Evolutionary conservation across 2,329 filamentous ascomycete genomes (phyloP), one percentile per base, ranked within the genome.

Genomic region (Stagonosporopsis rhizophila): DNA sequence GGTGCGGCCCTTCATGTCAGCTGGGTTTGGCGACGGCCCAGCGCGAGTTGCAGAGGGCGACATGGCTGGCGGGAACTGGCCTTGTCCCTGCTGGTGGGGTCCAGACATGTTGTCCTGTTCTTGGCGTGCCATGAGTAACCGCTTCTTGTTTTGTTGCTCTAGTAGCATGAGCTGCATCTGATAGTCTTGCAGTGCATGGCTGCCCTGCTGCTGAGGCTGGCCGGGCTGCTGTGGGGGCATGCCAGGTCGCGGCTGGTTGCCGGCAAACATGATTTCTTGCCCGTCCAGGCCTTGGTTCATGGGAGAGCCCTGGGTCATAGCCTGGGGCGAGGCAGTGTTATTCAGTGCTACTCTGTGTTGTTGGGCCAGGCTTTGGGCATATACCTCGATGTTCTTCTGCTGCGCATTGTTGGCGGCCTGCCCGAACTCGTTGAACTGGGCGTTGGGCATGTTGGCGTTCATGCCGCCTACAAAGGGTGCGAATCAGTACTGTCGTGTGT

Each of bases 141-240:
- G 83, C 77, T 92, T 93, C 82, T 93, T 94, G 68, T 94, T 94
- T 77, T 94, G 90, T 76, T 93, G 90, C 77, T 94, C 90, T 15
- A 94, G 83, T 45, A 93, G 78, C 90, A 93, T 94, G 72, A 94
- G 79, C 74, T 94, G 90, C 90, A 93, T 93, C 79, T 94, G 90
- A 69, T 94, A 94, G 74, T 95, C 90, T 75, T 93, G 90, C 41
- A 94, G 81, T 20, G 90, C 90, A 73, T 93, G 90, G 72, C 92
- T 94, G 76, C 88, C 89, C 50, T 83, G 66, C 50, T 82, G 66
- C 78, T 32, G 30, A n/a, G 82, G 59, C 77, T 81, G 70, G 58
- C 77, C 71, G 45, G 73, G 75, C 58, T 81, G 80, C 50, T 82
- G 85, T 65, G 92, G 89, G 58, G 88, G 85, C 70, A 89, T 89